Evolutionary conservation across 140 eudicot genomes (phyloP).

Genomic region (Senecio squalidus): DNA sequence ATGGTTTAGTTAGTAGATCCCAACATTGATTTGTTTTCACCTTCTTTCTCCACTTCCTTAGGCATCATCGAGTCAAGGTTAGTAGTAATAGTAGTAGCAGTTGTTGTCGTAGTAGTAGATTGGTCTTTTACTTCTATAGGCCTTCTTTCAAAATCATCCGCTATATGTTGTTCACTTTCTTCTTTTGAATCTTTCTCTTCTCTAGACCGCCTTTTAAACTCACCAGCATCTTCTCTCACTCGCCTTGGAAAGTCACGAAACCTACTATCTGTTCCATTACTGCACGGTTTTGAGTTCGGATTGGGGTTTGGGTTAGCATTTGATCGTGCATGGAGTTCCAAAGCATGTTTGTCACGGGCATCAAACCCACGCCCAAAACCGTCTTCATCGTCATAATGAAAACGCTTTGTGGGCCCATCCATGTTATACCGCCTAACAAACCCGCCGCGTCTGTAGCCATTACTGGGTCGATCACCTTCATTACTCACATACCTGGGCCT

Average conservation of each 20-base stretch:
- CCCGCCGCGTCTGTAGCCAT: conserved; percentile 27
- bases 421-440: conserved; percentile 21
- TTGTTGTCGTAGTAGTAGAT: conserved; percentile 14
- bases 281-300: conserved; percentile 11
- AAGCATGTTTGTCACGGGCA: conserved; percentile 32
- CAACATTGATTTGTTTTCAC: conserved; percentile 14
- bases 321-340: conserved; percentile 22
- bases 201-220: conserved; percentile 26
- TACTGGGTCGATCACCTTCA: conserved; percentile 15
- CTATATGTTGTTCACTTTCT: conserved; percentile 14
- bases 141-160: conserved; percentile 5
- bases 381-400: conserved; percentile 23
- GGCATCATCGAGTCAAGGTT: conserved; percentile 23
- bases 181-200: conserved; percentile 30
- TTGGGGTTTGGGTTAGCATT: not conserved
- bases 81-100: conserved; percentile 14
- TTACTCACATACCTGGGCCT: conserved; percentile 18
- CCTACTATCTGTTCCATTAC: conserved; percentile 33
- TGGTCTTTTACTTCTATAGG: conserved; percentile 17
- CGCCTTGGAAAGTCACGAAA: conserved; percentile 33
- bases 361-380: conserved; percentile 23
- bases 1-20: conserved; percentile 27
- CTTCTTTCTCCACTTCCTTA: conserved; percentile 24
- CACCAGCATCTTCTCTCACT: conserved; percentile 29
- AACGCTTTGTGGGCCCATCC: conserved; percentile 16